phyloP scores from a whole-genome alignment of 2,329 filamentous ascomycete species.

The Neurospora sp. region DNA sequence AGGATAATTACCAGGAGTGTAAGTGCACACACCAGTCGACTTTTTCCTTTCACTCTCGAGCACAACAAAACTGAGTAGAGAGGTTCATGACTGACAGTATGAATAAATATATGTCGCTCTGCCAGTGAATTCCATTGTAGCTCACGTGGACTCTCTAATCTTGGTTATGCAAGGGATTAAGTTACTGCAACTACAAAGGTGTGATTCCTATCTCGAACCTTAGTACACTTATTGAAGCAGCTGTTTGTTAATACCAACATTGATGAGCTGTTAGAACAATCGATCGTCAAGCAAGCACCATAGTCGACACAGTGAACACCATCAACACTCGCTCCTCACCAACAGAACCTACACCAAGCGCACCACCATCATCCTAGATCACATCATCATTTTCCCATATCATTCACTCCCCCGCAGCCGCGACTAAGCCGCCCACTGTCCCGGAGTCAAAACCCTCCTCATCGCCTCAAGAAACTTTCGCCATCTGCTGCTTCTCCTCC shows the following conservation, averaged over 20 bases:
- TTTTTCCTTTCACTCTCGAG: background rate
- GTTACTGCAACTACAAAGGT: background rate
- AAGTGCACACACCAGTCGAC: background rate
- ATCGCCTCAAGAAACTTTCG: background rate
- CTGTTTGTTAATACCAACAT: too few species aligned
- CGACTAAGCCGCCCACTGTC: background rate
- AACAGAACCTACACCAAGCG: background rate
- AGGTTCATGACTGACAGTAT: background rate
- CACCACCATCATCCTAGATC: background rate
- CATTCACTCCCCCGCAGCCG: too few species aligned
- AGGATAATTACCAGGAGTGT: background rate
- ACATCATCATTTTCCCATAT: background rate
- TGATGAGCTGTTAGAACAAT: background rate
- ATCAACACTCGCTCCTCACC: background rate
- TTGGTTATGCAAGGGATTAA: background rate
- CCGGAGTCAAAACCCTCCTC: background rate
- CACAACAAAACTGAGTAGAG: too few species aligned
- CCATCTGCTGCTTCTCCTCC: too few species aligned
- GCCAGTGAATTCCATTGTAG: background rate
- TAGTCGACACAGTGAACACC: too few species aligned
- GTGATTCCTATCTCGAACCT: background rate
- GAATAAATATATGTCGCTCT: too few species aligned
- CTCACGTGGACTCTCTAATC: background rate
- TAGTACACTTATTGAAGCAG: too few species aligned
- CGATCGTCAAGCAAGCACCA: background rate